Evolutionary conservation across 139 green algal genomes (phyloP), one percentile per base, ranked within the genome.

Genomic region (Chlamydomonas incerta): DNA sequence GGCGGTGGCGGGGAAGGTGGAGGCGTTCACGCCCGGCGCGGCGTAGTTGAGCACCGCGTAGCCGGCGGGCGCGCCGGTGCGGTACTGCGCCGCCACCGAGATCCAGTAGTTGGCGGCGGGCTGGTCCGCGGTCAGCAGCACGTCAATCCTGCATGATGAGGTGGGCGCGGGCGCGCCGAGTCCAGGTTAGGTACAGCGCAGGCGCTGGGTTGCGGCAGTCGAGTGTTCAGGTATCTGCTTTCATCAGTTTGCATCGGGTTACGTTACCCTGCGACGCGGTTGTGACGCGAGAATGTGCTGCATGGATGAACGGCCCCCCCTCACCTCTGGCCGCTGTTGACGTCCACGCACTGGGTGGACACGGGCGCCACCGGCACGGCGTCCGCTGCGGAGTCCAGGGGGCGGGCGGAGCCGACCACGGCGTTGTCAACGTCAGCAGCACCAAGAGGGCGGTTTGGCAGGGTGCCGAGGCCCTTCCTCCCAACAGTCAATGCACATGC

Each of bases 281-380:
- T n/a, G n/a, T n/a, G n/a, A n/a, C n/a, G n/a, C n/a, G n/a, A n/a
- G n/a, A n/a, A n/a, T n/a, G n/a, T n/a, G n/a, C n/a, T n/a, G n/a
- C n/a, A n/a, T 50, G 41, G 41, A 8, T 50, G 41, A 5, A 5
- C 41, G 8, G 6, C 29, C 24, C 37, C 21, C 46, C 2, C 55
- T 84, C 65, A 95, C 90, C 94, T 88, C 81, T 96, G 94, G 24
- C 94, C 94, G 0, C 75, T 81, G 82, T 95, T 96, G 76, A 96
- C 65, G 79, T 96, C 92, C 0, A 96, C 73, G 63, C 92, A 95
- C 20, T 73, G 65, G 2, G 20, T 73, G 23, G 73, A 70, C 55
- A 65, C 57, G 20, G 90, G 90, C 46, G 93, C 84, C 26, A 88
- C 80, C 0, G 93, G 91, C 17, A 82, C 81, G 13, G 74, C 89